phyloP scores from a whole-genome alignment of 345 rosid species.

The Eucalyptus caleyi region DNA sequence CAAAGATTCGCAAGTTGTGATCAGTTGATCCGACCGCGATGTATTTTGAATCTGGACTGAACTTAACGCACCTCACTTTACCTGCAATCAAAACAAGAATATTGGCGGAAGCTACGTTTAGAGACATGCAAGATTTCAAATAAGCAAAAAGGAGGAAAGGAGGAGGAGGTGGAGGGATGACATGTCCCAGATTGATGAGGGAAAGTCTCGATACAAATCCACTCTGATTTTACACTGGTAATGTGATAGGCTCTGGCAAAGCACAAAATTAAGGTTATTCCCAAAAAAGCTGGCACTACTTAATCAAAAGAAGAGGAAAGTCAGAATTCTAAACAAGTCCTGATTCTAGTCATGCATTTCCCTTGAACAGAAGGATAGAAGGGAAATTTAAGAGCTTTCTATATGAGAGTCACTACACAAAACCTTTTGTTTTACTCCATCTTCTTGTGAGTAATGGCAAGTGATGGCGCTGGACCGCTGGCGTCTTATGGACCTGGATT shows the following conservation, averaged over 20 bases:
- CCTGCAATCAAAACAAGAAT: slow-evolving; percentile 20
- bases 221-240: slow-evolving; percentile 79
- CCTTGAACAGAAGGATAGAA: neutral
- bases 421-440: too few species aligned
- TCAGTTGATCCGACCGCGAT: too few species aligned
- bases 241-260: slow-evolving; percentile 64
- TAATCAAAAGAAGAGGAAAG: neutral
- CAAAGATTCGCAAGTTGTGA: too few species aligned
- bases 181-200: slow-evolving; percentile 97
- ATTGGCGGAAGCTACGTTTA: neutral
- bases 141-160: neutral
- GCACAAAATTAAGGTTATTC: neutral
- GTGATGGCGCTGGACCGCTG: neutral
- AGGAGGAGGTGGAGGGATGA: neutral
- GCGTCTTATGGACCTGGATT: slow-evolving; percentile 25
- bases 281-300: neutral
- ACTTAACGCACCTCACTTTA: neutral
- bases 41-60: too few species aligned
- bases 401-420: too few species aligned
- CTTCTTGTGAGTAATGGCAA: too few species aligned
- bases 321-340: neutral
- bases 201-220: slow-evolving; percentile 74
- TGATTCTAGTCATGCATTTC: neutral
- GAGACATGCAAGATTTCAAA: neutral
- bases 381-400: neutral